These are phyloP conservation scores for Suillus luteus DNA, from an alignment of 768 basidiomycete species.

Conservation along the genomic window DNA sequence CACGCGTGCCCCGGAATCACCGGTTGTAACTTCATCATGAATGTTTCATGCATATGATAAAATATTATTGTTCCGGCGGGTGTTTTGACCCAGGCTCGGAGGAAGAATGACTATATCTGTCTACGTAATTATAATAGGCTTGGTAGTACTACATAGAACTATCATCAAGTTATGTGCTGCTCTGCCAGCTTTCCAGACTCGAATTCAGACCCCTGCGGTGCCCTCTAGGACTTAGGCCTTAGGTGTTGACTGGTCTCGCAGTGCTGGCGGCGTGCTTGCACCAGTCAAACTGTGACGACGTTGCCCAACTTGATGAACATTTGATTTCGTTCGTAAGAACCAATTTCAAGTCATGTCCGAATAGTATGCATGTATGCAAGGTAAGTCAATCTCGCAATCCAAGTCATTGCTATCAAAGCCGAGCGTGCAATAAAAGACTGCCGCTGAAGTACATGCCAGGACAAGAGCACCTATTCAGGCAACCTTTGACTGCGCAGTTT, in stretches of 20 bases:
- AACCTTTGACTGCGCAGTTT: conserved; percentile 19
- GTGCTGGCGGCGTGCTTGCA: too few relatives aligned
- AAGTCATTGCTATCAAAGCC: not conserved
- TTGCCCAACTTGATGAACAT: not conserved
- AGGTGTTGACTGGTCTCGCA: not conserved
- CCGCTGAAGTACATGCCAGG: conserved; percentile 28
- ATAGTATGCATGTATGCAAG: not conserved
- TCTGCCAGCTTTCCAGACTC: not conserved
- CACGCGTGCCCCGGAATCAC: too few relatives aligned
- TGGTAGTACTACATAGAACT: too few relatives aligned
- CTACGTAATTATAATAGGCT: too few relatives aligned
- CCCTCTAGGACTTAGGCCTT: not conserved
- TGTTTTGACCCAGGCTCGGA: too few relatives aligned
- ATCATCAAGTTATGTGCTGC: not conserved
- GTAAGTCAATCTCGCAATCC: too few relatives aligned
- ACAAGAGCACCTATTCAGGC: conserved; percentile 42
- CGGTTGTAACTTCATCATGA: too few relatives aligned
- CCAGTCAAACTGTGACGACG: not conserved
- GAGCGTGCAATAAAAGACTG: conserved; percentile 19
- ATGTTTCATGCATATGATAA: too few relatives aligned
- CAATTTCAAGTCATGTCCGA: not conserved
- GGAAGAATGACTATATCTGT: too few relatives aligned
- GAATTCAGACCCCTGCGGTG: not conserved
- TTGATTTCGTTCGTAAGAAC: not conserved
- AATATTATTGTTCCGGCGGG: too few relatives aligned